Evolutionary conservation across 2,329 filamentous ascomycete species (phyloP).

Genomic region (Metarhizium anisopliae): DNA sequence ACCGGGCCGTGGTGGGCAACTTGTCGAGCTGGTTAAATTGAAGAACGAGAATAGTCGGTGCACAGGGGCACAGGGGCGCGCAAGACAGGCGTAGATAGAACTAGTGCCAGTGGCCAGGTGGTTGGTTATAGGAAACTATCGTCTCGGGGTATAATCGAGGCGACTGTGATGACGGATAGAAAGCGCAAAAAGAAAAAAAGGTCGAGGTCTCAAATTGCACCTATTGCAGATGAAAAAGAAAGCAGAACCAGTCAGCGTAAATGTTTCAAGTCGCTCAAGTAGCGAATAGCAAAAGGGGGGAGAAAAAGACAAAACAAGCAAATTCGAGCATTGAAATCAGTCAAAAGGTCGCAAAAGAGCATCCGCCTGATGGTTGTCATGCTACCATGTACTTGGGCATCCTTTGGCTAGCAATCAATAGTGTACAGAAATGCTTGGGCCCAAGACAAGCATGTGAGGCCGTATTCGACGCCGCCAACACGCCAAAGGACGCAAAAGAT

Average conservation of each 20-base stretch:
- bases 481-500: neutral
- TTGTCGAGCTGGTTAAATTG: conserved; percentile 4
- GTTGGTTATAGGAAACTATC: neutral
- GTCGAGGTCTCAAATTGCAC: neutral
- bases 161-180: neutral
- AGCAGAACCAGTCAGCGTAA: neutral
- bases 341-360: neutral
- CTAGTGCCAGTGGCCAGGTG: neutral
- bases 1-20: conserved; percentile 29
- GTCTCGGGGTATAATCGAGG: neutral
- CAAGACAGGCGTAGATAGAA: neutral
- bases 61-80: neutral
- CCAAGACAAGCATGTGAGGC: neutral
- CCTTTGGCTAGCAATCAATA: neutral
- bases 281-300: neutral
- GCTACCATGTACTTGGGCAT: neutral
- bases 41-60: neutral
- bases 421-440: neutral
- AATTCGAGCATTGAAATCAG: neutral
- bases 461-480: neutral
- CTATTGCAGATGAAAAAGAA: neutral
- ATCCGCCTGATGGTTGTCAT: neutral
- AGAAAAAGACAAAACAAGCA: neutral
- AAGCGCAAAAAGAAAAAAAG: neutral
- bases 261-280: neutral